Evolutionary conservation across 352 stramenopile genomes (phyloP), one percentile per base, ranked within the genome.

Genomic region (Globisporangium spinosum): DNA sequence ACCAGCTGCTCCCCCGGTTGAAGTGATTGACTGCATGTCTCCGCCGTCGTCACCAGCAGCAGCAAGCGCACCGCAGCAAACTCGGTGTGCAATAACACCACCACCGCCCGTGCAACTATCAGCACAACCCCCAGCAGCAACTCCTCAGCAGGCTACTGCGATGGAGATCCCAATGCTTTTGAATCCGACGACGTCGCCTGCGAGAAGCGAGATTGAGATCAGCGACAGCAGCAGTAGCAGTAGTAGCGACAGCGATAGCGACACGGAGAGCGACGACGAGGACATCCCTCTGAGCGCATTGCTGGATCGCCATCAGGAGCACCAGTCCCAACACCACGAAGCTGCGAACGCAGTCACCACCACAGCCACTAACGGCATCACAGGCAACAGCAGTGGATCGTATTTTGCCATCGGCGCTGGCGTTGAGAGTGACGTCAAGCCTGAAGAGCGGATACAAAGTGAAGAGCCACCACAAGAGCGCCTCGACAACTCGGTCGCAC

Each of bases 261-360:
- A 53, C 17, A 64, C 58, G 0, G 58, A 64, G 40, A 64, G 58
- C 40, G 58, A 64, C 23, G 58, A 64, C 25, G 58, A 64, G 17
- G 38, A 43, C 38, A 56, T 64, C 23, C 58, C 58, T 15, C 23
- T 64, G 58, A 55, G 38, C 25, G 27, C 45, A 17, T 20, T 64
- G 23, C 9, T 64, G 1, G 40, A 15, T 4, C 58, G 13, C 25
- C n/a, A 56, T 15, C 40, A 53, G 23, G 32, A 64, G 15, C 35
- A 45, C 8, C 13, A 25, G 27, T 22, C 27, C 54, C 27, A 60
- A 20, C 55, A 10, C 12, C 53, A 38, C 15, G 15, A 23, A 27
- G 27, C 27, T 43, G 17, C 12, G 15, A 40, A 22, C 40, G 7
- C 12, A 13, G 22, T 20, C 43, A 15, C n/a, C 49, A 29, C n/a